Percentiles rank a stretch among this genome's conserved stretches.
phyloP scores from a whole-genome alignment of 805 yeast genomes.

The Saccharomycopsis malanga region DNA sequence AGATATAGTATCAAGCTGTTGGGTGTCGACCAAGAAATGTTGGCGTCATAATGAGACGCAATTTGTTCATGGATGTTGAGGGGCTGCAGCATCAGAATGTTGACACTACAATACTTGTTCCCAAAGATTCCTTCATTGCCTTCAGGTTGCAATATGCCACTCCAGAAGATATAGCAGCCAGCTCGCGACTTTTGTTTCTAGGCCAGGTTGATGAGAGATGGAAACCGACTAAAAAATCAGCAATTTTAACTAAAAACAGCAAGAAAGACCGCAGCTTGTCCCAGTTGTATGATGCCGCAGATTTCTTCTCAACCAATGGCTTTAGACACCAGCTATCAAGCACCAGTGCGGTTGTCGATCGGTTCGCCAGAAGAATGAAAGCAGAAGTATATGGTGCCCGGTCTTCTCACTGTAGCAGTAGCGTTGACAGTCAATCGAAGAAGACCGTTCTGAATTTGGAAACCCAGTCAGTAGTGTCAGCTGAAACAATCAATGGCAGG shows the following conservation, averaged over 20 bases:
- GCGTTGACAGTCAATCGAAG: too few species aligned
- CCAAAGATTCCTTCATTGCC: constrained; percentile 53
- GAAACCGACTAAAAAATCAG: constrained; percentile 26
- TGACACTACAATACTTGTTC: constrained; percentile 31
- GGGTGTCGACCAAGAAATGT: too few species aligned
- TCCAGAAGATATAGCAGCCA: constrained; percentile 40
- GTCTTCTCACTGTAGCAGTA: too few species aligned
- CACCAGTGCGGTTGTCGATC: neutral
- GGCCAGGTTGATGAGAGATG: constrained; percentile 57
- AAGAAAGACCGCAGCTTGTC: too few species aligned
- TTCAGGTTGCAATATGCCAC: constrained; percentile 49
- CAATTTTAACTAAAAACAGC: too few species aligned
- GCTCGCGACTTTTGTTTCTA: constrained; percentile 42
- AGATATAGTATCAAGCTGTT: too few species aligned
- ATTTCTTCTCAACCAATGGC: too few species aligned
- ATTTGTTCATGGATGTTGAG: too few species aligned
- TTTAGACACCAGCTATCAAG: neutral
- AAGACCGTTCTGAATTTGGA: too few species aligned
- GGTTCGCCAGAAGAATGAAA: neutral
- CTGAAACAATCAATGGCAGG: neutral
- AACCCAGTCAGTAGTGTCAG: too few species aligned
- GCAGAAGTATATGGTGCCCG: neutral
- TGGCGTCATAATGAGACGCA: too few species aligned
- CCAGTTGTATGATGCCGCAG: constrained; percentile 1
- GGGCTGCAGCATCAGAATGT: too few species aligned